Evolutionary conservation across 1,139 yeast genomes (phyloP).

Genomic region (Suhomyces kunorum): DNA sequence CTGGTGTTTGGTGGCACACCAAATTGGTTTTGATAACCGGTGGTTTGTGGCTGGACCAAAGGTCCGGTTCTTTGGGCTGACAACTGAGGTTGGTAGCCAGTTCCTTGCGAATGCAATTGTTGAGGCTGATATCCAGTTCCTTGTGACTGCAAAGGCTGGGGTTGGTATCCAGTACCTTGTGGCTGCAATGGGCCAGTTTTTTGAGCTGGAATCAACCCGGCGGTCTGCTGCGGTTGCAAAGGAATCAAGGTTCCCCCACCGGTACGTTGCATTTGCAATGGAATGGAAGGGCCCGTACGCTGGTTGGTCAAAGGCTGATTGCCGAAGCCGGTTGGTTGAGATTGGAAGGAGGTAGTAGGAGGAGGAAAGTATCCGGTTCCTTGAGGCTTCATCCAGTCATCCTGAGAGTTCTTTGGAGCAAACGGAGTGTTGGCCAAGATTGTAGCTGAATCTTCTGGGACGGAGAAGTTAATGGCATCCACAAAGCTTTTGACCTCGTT

Average conservation of each 20-base stretch:
- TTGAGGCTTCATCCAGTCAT: constrained; percentile 36
- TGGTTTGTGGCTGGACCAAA: constrained; percentile 27
- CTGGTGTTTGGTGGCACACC: constrained; percentile 15
- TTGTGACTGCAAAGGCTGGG: constrained; percentile 17
- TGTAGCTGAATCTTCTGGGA: constrained; percentile 59
- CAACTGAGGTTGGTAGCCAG: constrained; percentile 39
- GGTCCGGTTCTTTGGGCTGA: constrained; percentile 36
- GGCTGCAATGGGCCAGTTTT: constrained; percentile 31
- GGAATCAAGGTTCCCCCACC: constrained; percentile 49
- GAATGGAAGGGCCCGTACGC: constrained; percentile 23
- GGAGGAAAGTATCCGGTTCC: constrained; percentile 24
- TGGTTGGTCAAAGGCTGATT: constrained; percentile 17
- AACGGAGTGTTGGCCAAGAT: constrained; percentile 51
- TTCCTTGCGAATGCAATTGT: constrained; percentile 30
- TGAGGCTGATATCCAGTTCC: constrained; percentile 18
- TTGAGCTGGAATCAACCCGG: constrained; percentile 48
- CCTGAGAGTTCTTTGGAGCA: constrained; percentile 29
- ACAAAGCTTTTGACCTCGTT: constrained; percentile 88
- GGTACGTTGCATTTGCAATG: constrained; percentile 41
- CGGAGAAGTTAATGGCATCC: constrained; percentile 80
- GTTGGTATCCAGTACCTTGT: constrained; percentile 24
- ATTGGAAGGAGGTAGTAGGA: constrained; percentile 29
- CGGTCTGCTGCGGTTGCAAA: constrained; percentile 51
- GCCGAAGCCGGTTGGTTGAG: constrained; percentile 42
- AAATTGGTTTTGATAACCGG: constrained; percentile 29